These are phyloP conservation scores for Lipomyces yamanashiensis DNA, from an alignment of 805 yeast genomes.

Conservation along the genomic window DNA sequence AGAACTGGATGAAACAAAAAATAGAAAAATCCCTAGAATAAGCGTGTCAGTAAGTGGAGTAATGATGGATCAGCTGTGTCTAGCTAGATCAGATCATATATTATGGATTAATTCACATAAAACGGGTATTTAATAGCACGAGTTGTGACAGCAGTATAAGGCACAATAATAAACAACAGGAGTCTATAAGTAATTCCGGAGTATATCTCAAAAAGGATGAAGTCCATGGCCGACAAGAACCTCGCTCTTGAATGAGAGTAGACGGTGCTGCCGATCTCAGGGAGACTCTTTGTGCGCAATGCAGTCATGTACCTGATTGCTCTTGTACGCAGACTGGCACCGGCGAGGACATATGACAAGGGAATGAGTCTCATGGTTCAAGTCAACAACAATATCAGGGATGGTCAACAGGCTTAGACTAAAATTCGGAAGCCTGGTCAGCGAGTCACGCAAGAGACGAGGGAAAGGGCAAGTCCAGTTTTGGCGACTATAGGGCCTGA, in stretches of 20 bases:
- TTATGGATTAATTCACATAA: constrained; percentile 15
- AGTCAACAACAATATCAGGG: too few relatives aligned
- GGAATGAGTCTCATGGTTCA: constrained; percentile 3
- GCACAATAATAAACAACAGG: constrained; percentile 19
- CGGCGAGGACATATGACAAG: not conserved
- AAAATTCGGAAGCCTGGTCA: too few relatives aligned
- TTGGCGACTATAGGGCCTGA: too few relatives aligned
- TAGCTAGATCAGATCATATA: not conserved
- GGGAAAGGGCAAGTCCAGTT: too few relatives aligned
- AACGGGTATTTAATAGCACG: constrained; percentile 26
- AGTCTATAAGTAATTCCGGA: constrained; percentile 32
- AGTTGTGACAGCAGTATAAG: constrained; percentile 31
- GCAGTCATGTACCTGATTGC: not conserved
- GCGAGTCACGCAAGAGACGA: too few relatives aligned
- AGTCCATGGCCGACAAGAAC: not conserved
- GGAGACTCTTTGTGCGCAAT: not conserved
- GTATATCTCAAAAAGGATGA: constrained; percentile 12
- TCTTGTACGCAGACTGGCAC: not conserved
- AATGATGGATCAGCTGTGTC: not conserved
- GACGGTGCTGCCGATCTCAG: not conserved
- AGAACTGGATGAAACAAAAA: constrained; percentile 30
- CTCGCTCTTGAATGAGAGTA: not conserved
- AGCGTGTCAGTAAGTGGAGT: not conserved
- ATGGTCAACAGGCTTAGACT: too few relatives aligned
- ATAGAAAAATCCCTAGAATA: constrained; percentile 26